Conservation (phyloP, 495 filamentous ascomycete species). For the Sporormia fimetaria region DNA sequence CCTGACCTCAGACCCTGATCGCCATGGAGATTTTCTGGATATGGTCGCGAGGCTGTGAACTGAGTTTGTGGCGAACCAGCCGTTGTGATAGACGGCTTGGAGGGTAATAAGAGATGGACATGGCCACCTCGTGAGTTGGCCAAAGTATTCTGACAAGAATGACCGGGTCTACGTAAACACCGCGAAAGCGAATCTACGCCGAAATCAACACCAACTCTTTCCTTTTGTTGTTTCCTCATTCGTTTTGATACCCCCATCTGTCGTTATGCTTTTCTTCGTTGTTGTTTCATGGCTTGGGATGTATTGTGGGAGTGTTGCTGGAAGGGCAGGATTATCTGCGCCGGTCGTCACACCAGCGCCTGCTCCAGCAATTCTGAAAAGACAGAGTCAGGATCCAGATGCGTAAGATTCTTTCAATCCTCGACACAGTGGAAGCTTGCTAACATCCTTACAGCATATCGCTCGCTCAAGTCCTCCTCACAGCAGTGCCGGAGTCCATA, state of each 20-base stretch:
- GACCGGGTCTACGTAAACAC: too few relatives aligned
- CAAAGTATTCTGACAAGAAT: too few relatives aligned
- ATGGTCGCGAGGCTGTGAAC: neutral
- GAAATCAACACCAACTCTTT: too few relatives aligned
- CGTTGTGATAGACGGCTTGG: neutral
- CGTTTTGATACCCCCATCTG: too few relatives aligned
- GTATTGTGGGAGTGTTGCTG: too few relatives aligned
- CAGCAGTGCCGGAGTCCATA: constrained; percentile 17
- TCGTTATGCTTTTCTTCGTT: too few relatives aligned
- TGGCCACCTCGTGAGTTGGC: too few relatives aligned
- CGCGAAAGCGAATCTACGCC: too few relatives aligned
- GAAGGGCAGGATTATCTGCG: too few relatives aligned
- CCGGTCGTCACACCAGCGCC: neutral
- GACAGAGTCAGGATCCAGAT: constrained; percentile 1
- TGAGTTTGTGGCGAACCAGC: neutral
- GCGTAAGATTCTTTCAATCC: neutral
- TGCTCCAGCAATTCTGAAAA: neutral
- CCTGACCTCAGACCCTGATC: constrained; percentile 1
- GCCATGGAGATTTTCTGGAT: neutral
- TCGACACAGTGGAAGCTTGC: neutral
- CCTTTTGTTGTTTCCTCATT: too few relatives aligned
- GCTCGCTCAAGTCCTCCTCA: constrained; percentile 21
- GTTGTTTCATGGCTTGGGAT: too few relatives aligned
- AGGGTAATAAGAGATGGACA: too few relatives aligned
- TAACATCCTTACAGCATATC: constrained; percentile 8